Evolutionary conservation across 1,284 basidiomycete species (phyloP).

Genomic region (Puccinia coronata): DNA sequence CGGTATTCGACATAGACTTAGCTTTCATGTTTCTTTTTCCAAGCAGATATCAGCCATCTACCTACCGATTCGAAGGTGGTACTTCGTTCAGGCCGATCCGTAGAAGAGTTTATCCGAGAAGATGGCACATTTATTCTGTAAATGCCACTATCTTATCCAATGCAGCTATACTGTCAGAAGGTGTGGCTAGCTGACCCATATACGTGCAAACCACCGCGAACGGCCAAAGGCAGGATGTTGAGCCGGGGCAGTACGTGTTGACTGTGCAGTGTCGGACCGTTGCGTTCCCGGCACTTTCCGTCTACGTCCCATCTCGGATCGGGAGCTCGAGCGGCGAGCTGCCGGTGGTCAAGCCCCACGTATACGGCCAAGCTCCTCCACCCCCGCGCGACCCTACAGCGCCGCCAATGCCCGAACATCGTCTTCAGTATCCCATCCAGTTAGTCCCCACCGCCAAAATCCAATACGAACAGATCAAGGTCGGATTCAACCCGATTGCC

Average conservation of each 20-base stretch:
- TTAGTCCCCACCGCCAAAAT: slow-evolving; percentile 9
- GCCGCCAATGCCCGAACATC: not conserved
- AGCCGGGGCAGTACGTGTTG: slow-evolving; percentile 31
- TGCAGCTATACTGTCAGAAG: not conserved
- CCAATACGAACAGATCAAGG: slow-evolving; percentile 32
- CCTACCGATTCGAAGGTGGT: slow-evolving; percentile 28
- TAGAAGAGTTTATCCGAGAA: slow-evolving; percentile 26
- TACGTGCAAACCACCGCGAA: not conserved
- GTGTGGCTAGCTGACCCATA: not conserved
- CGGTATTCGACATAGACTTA: no score
- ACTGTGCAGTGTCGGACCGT: slow-evolving; percentile 22
- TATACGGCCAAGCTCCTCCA: slow-evolving; percentile 23
- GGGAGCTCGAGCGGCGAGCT: not conserved
- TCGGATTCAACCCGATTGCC: slow-evolving; percentile 33
- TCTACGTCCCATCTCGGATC: slow-evolving; percentile 16
- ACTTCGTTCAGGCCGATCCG: not conserved
- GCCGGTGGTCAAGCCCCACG: slow-evolving; percentile 25
- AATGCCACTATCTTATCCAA: not conserved
- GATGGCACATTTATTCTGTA: slow-evolving; percentile 37
- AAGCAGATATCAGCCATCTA: slow-evolving; percentile 30
- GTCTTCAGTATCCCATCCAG: slow-evolving; percentile 34
- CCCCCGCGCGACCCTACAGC: slow-evolving; percentile 2
- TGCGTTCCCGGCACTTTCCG: slow-evolving; percentile 16
- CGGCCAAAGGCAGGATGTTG: slow-evolving; percentile 29
- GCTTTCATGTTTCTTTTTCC: not conserved